Conservation (phyloP, 345 rosid genomes). For the Angophora floribunda region DNA sequence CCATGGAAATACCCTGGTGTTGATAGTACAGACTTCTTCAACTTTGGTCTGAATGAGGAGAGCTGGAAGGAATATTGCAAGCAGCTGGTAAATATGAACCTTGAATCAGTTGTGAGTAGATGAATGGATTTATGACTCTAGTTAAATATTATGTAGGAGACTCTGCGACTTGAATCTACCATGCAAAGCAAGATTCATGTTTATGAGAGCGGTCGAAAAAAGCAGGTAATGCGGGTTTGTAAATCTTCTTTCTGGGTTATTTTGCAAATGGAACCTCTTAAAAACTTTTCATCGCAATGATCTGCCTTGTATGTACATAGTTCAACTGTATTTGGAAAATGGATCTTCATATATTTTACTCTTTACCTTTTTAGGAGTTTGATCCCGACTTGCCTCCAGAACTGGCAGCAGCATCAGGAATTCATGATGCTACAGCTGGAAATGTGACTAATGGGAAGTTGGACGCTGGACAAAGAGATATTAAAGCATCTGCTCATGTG, state of each 20-base stretch:
- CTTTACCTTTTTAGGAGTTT: conserved; percentile 43
- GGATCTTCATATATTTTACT: not conserved
- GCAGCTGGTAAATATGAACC: conserved; percentile 61
- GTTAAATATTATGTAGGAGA: conserved; percentile 51
- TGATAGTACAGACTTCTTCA: conserved; percentile 82
- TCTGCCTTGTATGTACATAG: not conserved
- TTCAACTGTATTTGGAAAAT: not conserved
- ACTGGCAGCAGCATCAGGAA: conserved; percentile 89
- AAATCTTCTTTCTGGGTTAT: not conserved
- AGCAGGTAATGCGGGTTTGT: conserved; percentile 45
- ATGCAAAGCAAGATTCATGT: conserved; percentile 99
- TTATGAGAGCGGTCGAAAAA: conserved; percentile 92
- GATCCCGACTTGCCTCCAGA: conserved; percentile 99
- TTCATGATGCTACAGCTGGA: conserved; percentile 51
- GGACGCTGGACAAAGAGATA: conserved; percentile 52
- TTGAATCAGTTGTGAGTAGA: conserved; percentile 4
- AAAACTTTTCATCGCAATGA: not conserved
- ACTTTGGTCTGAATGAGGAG: conserved; percentile 92
- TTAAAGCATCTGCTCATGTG: conserved; percentile 49
- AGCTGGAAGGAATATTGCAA: conserved; percentile 98
- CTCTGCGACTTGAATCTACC: conserved; percentile 78
- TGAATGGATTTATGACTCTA: conserved; percentile 11
- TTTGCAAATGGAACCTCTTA: not conserved
- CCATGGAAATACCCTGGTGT: conserved; percentile 89
- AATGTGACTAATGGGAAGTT: conserved; percentile 45